phyloP scores from a whole-genome alignment of 805 yeast species.

The Candida jianshihensis region DNA sequence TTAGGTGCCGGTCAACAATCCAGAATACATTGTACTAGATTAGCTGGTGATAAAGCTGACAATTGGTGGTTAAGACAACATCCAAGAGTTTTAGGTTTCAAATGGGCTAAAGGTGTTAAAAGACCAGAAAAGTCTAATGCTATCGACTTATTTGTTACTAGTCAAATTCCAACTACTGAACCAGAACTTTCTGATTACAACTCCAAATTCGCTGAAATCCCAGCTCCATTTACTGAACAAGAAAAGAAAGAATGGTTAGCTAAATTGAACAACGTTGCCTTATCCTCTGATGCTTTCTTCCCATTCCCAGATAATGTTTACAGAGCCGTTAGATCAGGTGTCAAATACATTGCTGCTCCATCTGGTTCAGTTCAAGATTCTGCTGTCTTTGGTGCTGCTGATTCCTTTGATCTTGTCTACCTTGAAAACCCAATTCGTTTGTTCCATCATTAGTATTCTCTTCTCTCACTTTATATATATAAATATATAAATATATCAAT shows the following conservation, averaged over 20 bases:
- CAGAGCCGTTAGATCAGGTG: conserved; percentile 97
- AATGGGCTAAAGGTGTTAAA: conserved; percentile 98
- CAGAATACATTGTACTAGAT: conserved; percentile 97
- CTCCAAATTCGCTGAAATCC: conserved; percentile 77
- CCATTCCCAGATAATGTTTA: conserved; percentile 99
- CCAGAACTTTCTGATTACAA: conserved; percentile 93
- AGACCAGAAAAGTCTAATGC: conserved; percentile 99
- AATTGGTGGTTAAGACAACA: conserved; percentile 99
- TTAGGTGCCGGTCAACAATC: conserved; percentile 99
- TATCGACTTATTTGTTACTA: conserved; percentile 86
- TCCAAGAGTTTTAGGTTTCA: conserved; percentile 84
- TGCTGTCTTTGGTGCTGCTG: conserved; percentile 94
- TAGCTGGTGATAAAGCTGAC: conserved; percentile 99
- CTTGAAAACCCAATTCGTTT: conserved; percentile 96
- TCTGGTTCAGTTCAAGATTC: conserved; percentile 97
- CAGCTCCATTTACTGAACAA: conserved; percentile 70
- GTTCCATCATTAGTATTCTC: conserved; percentile 82
- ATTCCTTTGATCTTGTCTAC: conserved; percentile 80
- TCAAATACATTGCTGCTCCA: conserved; percentile 92
- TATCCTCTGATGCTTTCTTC: conserved; percentile 98
- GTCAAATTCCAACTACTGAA: conserved; percentile 84
- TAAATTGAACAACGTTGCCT: conserved; percentile 78
- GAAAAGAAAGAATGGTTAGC: conserved; percentile 87
- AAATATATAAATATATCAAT: background rate
- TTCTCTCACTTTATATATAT: background rate